phyloP scores from a whole-genome alignment of 805 yeast species.

The Spathaspora gorwiae region DNA sequence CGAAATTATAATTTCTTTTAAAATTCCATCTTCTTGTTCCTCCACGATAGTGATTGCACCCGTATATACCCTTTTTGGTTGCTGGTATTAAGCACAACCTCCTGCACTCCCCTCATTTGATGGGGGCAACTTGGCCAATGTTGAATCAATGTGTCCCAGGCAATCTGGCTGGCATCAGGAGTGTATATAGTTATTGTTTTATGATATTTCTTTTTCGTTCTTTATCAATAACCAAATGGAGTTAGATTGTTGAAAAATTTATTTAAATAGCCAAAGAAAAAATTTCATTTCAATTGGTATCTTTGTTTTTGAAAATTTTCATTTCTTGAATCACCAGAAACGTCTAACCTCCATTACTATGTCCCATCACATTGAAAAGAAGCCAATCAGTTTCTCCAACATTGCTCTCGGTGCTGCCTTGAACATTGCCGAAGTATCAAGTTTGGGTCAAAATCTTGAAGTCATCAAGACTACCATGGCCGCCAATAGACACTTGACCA shows the following conservation, averaged over 20 bases:
- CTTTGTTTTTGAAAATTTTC: neutral
- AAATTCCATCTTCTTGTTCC: too few relatives aligned
- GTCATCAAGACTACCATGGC: slow-evolving; percentile 98
- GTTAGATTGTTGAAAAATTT: neutral
- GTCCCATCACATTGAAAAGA: slow-evolving; percentile 51
- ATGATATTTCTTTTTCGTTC: too few relatives aligned
- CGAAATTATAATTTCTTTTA: too few relatives aligned
- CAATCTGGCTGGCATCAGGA: too few relatives aligned
- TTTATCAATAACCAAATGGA: neutral
- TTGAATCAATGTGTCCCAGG: too few relatives aligned
- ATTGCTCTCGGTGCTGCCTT: slow-evolving; percentile 90
- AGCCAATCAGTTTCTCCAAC: slow-evolving; percentile 83
- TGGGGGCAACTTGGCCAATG: too few relatives aligned
- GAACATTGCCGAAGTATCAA: slow-evolving; percentile 87
- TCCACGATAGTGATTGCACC: too few relatives aligned
- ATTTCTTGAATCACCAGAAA: neutral
- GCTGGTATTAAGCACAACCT: too few relatives aligned
- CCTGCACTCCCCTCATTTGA: too few relatives aligned
- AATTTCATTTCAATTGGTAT: neutral
- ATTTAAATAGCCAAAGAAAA: neutral
- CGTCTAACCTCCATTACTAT: neutral
- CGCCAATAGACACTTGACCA: slow-evolving; percentile 74
- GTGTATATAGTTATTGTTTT: too few relatives aligned
- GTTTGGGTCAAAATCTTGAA: slow-evolving; percentile 95
- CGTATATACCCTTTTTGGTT: too few relatives aligned